Base-by-base conservation (phyloP, 371 early-diverging fungal species). In the Gilbertella persicaria region DNA sequence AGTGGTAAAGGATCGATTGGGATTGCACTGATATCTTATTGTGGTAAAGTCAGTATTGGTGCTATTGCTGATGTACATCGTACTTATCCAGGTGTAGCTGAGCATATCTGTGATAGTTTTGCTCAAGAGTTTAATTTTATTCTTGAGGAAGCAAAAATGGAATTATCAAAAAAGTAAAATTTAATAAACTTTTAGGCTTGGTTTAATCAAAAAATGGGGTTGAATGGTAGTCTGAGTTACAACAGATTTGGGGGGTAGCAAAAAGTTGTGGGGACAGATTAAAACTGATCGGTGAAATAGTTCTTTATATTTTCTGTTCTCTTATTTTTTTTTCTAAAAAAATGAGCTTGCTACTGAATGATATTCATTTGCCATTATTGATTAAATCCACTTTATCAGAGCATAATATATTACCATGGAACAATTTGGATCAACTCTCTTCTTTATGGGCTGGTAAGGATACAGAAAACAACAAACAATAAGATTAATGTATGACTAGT, bases 21-120 rank as follows among this genome's bases (percentile, higher is more conserved):
- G 16, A 64, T 72, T 42, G 75, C 70, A 13, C 26, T 75, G 5
- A 37, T 69, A 3, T 72, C 70, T 4, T 72, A 71, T 25, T 44
- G 55, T 26, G 69, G 63, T 10, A 61, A 62, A 21, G 58, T 75
- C 17, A 55, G 57, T 16, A 51, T 75, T 42, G 47, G 72, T 5
- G 55, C 64, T 8, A 53, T 69, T 26, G 43, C 67, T 12, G 72
- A 75, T 46, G 50, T 48, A 9, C 33, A 56, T 26, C 48, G 50
- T 9, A 36, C 49, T 20, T 69, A 69, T 36, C 71, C 71, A 5
- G 30, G 54, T 17, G 28, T 69, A 3, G 54, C 72, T 0, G 28
- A 59, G 2, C 47, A 54, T 12, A 40, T 75, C 4, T 71, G 71
- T 36, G 19, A 47, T 10, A 38, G 50, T 3, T 71, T 75, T 47